Base-by-base conservation (phyloP, 768 basidiomycete species). In the Suillus alpinus region DNA sequence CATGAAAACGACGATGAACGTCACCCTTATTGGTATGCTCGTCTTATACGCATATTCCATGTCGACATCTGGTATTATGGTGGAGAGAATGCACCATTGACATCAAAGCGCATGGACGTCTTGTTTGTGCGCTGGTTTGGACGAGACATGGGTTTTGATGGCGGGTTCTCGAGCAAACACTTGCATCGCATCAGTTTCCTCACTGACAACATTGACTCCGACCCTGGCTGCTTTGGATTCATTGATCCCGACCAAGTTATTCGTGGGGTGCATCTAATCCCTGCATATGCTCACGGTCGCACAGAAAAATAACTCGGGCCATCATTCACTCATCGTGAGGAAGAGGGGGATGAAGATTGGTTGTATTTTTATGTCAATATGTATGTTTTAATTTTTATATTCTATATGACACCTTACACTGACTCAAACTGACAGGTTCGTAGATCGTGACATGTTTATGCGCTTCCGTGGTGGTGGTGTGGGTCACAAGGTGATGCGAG, bases 61-160 rank as follows among this genome's bases (percentile, higher is more conserved):
- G 39, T 60, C 13, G 39, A 56, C 10, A 56, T 65, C 0, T 20
- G 61, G 18, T 50, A 67, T 12, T 5, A 36, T 1, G 9, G 59
- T 0, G 20, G 47, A 16, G 20, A 13, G 0, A 14, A 20, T 0
- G 57, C 69, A 7, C 40, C n/a, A 2, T 66, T 31, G 18, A 58
- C 59, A 0, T 29, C 26, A 1, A 52, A 64, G 10, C 59, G 59
- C 1, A 75, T 82, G 65, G 71, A 78, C 2, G 75, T 83, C 23
- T 63, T 83, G 3, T 81, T 76, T 69, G 77, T 83, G 0, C 66
- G 68, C 0, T 79, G 78, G 76, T 69, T 78, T 52, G 71, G 71
- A 2, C 44, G 57, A 0, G 75, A 80, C 46, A 63, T 59, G 0
- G 58, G 26, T 6, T 67, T 61, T 53, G 29, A n/a, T 0, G 66